Evolutionary conservation across 2,329 filamentous ascomycete genomes (phyloP), one percentile per base, ranked within the genome.

Genomic region (Nannizziopsis barbatae): DNA sequence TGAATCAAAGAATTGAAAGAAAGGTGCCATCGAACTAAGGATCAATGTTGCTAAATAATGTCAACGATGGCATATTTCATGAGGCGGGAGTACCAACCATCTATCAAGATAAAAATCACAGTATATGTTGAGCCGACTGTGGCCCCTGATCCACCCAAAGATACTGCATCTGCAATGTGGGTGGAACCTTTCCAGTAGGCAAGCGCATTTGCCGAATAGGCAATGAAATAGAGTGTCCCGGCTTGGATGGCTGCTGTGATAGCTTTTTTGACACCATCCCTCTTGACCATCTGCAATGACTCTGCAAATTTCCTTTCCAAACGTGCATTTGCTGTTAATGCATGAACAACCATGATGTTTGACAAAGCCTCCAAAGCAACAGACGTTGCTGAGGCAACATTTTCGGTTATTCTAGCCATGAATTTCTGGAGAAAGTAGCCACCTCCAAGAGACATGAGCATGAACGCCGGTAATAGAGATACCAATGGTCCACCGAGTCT

Each of bases 121-220:
- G 75, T 76, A 54, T 73, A 77, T 0, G 71, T 72, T n/a, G 69
- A 62, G 35, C 75, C 75, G 1, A 70, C 60, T 0, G 64, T 64
- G 0, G 68, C 68, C 2, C 68, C 70, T 7, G 63, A 50, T 59
- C 59, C 51, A 50, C 59, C 43, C 17, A 47, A 46, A 9, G 44
- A 46, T 36, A 60, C 45, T 31, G 55, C 41, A 22, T 53, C 65
- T 11, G 70, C 70, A 42, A 79, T 73, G 51, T 72, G 73, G 31
- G 65, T 69, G 50, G 76, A 79, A 37, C 79, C 80, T 58, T 81
- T 74, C 76, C 77, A 83, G 58, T 80, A 83, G 0, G 79, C 76
- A 9, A 83, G 66, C 0, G 76, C 76, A 59, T 82, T 82, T 4
- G 76, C 77, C 1, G 77, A 72, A 54, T 79, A 83, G 7, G 79